These are phyloP conservation scores for Pseudocohnilembus persalinus DNA, from an alignment of 169 alveolate species.

Conservation along the genomic window DNA sequence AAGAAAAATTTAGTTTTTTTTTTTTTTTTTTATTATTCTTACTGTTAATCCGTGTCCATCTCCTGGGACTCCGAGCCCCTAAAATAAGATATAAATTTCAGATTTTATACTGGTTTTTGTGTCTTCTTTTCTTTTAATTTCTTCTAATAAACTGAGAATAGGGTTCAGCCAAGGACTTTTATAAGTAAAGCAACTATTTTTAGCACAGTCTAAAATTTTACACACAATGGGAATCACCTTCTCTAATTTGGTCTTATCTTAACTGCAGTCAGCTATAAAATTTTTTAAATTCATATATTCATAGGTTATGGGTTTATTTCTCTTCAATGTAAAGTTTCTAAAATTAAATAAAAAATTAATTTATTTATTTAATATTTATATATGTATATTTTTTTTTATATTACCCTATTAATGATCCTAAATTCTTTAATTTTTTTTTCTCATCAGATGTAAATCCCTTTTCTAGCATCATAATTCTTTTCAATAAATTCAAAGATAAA, in stretches of 20 bases:
- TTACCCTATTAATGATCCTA: constrained; percentile 69
- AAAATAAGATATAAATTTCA: constrained; percentile 48
- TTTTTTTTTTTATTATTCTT: neutral
- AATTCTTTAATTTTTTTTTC: constrained; percentile 53
- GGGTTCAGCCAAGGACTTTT: constrained; percentile 82
- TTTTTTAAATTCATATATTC: constrained; percentile 68
- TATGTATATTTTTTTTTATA: too few species aligned
- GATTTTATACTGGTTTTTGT: constrained; percentile 31
- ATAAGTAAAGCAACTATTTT: constrained; percentile 62
- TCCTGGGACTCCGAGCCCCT: constrained; percentile 41
- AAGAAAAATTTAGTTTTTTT: neutral
- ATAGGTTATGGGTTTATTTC: constrained; percentile 70
- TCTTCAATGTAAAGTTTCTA: constrained; percentile 49
- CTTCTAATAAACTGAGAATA: constrained; percentile 60
- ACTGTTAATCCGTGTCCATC: constrained; percentile 21
- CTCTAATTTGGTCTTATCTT: constrained; percentile 51
- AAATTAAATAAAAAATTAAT: too few species aligned
- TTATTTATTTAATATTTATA: too few species aligned
- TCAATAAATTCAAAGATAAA: constrained; percentile 49
- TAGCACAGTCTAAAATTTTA: constrained; percentile 61
- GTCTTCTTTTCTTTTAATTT: constrained; percentile 42
- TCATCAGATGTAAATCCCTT: constrained; percentile 44
- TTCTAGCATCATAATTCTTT: constrained; percentile 40
- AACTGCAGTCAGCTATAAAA: constrained; percentile 47
- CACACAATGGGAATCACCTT: constrained; percentile 64